Evolutionary conservation across 192 early-diverging fungal genomes (phyloP).

Genomic region (Obelidium mucronatum): DNA sequence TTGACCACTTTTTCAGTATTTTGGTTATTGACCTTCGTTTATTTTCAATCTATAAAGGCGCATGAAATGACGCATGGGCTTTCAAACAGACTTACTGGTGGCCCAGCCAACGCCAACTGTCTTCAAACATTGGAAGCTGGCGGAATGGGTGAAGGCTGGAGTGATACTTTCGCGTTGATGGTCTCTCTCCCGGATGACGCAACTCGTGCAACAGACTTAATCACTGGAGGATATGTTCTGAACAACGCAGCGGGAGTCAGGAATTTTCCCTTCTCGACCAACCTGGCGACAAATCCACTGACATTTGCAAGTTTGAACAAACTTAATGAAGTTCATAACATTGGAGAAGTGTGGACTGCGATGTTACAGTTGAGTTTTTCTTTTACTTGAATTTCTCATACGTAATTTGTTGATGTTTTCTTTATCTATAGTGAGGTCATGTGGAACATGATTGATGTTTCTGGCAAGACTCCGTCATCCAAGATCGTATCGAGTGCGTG

Average conservation of each 20-base stretch:
- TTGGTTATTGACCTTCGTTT: no score
- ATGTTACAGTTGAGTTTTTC: no score
- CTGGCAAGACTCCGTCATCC: slow-evolving; percentile 2
- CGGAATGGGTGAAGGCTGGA: slow-evolving; percentile 76
- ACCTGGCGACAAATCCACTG: no score
- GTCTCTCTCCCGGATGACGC: slow-evolving; percentile 40
- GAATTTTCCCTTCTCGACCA: slow-evolving; percentile 54
- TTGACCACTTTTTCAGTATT: no score
- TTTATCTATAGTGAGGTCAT: slow-evolving; percentile 16
- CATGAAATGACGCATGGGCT: slow-evolving; percentile 76
- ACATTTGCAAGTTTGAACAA: slow-evolving; percentile 30
- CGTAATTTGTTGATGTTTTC: slow-evolving; percentile 8
- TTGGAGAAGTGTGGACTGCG: slow-evolving; percentile 69
- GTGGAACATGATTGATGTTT: slow-evolving; percentile 27
- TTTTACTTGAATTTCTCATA: slow-evolving; percentile 60
- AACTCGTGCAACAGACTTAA: slow-evolving; percentile 52
- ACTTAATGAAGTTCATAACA: slow-evolving; percentile 57
- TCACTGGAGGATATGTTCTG: slow-evolving; percentile 47
- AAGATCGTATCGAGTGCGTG: background rate
- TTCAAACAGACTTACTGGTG: slow-evolving; percentile 71
- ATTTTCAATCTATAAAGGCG: no score
- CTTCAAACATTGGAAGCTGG: slow-evolving; percentile 59
- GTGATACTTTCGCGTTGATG: slow-evolving; percentile 57
- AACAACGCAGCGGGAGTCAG: slow-evolving; percentile 5
- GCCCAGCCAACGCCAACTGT: slow-evolving; percentile 69